Conservation (phyloP, 169 alveolate species). For the Eimeria praecox region DNA sequence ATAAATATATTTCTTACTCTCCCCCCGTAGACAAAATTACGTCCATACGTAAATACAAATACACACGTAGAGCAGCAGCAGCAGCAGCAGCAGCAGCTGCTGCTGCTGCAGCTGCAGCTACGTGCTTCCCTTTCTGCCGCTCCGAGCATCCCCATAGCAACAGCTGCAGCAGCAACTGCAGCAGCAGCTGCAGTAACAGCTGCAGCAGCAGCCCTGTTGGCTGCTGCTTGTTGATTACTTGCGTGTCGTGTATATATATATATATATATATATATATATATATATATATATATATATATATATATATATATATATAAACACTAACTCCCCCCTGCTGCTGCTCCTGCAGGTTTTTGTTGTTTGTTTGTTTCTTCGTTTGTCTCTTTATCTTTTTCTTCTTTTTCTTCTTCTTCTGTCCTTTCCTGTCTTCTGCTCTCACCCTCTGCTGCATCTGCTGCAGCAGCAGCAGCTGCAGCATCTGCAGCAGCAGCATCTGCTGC, state of each 20-base stretch:
- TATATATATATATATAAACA: too few relatives aligned
- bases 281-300: not conserved
- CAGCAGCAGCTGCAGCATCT: not conserved
- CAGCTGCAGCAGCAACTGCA: not conserved
- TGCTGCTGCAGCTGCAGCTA: not conserved
- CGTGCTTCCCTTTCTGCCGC: not conserved
- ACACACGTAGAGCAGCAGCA: not conserved
- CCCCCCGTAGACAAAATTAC: too few relatives aligned
- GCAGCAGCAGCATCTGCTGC: not conserved
- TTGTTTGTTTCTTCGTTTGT: not conserved
- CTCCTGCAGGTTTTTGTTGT: not conserved
- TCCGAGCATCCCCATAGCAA: not conserved
- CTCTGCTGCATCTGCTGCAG: not conserved
- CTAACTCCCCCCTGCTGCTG: not conserved
- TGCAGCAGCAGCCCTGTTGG: not conserved
- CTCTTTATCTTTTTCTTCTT: not conserved
- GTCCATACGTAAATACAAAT: not conserved
- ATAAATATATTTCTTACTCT: too few relatives aligned
- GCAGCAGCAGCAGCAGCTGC: not conserved
- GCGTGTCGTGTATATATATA: not conserved
- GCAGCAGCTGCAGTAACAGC: not conserved
- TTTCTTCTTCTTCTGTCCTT: not conserved
- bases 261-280: too few relatives aligned
- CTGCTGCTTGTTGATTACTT: not conserved
- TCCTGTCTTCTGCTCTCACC: not conserved